A percentile compares a stretch with the other conserved stretches of the same genome.
These are phyloP conservation scores for Periconia macrospinosa DNA, from an alignment of 2,329 filamentous ascomycete species.

Conservation along the genomic window DNA sequence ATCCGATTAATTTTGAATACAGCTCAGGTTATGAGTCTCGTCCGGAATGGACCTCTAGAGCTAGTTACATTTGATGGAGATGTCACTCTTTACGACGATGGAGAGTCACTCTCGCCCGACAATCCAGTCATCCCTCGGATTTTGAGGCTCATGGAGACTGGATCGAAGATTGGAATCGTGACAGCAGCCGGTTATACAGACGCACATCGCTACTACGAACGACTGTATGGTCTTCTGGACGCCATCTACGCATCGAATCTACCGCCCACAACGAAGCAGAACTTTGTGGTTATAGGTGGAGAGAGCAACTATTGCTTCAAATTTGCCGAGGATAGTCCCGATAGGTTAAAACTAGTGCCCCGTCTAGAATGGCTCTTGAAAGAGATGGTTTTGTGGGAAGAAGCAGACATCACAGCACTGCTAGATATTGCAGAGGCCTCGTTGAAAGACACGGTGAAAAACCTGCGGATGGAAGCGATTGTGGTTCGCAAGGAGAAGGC, in stretches of 20 bases:
- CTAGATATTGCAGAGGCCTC: conserved; percentile 87
- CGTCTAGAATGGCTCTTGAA: conserved; percentile 72
- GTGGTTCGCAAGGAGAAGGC: conserved; percentile 84
- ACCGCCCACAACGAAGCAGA: conserved; percentile 69
- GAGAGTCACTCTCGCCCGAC: conserved; percentile 71
- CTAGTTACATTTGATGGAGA: conserved; percentile 97
- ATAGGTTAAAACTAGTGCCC: conserved; percentile 68
- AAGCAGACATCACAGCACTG: conserved; percentile 75
- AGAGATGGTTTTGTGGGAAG: conserved; percentile 76
- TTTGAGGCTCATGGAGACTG: conserved; percentile 71
- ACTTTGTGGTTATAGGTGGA: conserved; percentile 89
- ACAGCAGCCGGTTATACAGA: conserved; percentile 95
- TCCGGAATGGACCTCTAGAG: conserved; percentile 70
- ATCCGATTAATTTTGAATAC: conserved; percentile 91
- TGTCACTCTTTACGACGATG: conserved; percentile 87
- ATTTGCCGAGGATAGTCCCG: conserved; percentile 65
- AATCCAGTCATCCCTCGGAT: conserved; percentile 76
- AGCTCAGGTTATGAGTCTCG: conserved; percentile 90
- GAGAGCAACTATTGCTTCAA: conserved; percentile 95
- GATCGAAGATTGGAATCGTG: conserved; percentile 89
- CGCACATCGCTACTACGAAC: conserved; percentile 80
- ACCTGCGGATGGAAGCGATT: conserved; percentile 75
- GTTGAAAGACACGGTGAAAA: conserved; percentile 76
- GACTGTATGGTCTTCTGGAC: conserved; percentile 84
- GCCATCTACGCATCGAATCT: conserved; percentile 69